These are phyloP conservation scores for Aschersonia sp. DNA, from an alignment of 2,329 filamentous ascomycete genomes.

Conservation along the genomic window DNA sequence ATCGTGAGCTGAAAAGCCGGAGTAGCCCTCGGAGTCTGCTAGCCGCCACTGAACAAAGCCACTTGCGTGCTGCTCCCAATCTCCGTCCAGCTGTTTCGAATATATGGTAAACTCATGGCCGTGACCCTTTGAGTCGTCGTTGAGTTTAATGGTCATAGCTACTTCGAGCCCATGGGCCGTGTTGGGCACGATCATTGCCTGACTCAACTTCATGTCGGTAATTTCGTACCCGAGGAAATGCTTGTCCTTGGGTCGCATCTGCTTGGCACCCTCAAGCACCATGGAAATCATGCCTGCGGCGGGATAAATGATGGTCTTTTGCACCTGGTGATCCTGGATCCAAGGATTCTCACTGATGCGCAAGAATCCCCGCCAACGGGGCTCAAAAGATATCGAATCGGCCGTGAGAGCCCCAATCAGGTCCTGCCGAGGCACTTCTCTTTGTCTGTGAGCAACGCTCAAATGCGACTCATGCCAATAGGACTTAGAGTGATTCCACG, in stretches of 20 bases:
- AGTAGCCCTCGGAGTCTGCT: conserved; percentile 5
- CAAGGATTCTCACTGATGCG: conserved; percentile 34
- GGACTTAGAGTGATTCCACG: conserved; percentile 36
- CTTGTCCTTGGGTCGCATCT: conserved; percentile 15
- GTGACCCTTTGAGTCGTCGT: not conserved
- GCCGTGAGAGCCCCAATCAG: conserved; percentile 31
- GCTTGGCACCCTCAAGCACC: conserved; percentile 30
- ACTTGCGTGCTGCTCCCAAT: conserved; percentile 29
- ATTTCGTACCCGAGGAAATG: conserved; percentile 25
- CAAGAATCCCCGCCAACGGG: conserved; percentile 34
- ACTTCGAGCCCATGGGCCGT: conserved; percentile 33
- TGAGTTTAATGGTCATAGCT: conserved; percentile 26
- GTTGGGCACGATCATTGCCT: conserved; percentile 35
- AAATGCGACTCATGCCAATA: conserved; percentile 40
- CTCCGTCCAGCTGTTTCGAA: conserved; percentile 23
- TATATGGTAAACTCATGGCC: conserved; percentile 26
- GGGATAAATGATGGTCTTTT: conserved; percentile 34
- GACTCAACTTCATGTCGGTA: conserved; percentile 28
- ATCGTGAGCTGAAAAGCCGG: conserved; percentile 7
- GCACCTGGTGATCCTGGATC: conserved; percentile 35
- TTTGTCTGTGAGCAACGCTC: conserved; percentile 26
- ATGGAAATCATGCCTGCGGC: conserved; percentile 34
- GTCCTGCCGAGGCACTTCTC: conserved; percentile 31
- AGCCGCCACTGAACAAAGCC: conserved; percentile 17
- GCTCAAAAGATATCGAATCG: conserved; percentile 28